These are phyloP conservation scores for Alnus rubra DNA, from an alignment of 306 rosid species.

Conservation along the genomic window DNA sequence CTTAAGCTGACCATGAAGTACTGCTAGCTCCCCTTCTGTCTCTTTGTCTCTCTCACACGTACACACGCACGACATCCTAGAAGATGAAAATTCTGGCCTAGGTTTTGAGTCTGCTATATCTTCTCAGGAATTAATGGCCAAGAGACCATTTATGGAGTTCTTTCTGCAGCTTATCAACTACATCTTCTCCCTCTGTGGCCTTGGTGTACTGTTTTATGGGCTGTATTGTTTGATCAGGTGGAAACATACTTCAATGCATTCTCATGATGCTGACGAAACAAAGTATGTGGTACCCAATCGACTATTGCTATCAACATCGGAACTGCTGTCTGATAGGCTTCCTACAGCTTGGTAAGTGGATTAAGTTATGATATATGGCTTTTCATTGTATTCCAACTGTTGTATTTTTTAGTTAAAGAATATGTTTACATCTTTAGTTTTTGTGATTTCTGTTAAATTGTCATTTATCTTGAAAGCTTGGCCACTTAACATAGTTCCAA, in stretches of 20 bases:
- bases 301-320: background rate
- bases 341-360: constrained; percentile 21
- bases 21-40: background rate
- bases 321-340: background rate
- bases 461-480: no score
- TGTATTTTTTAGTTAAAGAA: background rate
- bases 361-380: background rate
- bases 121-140: constrained; percentile 11
- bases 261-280: background rate
- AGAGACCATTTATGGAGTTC: constrained; percentile 29
- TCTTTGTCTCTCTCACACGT: background rate
- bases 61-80: background rate
- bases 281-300: background rate
- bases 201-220: constrained; percentile 26
- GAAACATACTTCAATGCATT: constrained; percentile 11
- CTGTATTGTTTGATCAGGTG: constrained; percentile 18
- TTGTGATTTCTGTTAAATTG: no score
- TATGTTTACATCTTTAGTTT: background rate
- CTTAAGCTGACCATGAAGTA: no score
- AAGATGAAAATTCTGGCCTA: background rate
- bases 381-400: no score
- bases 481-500: no score
- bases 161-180: constrained; percentile 29
- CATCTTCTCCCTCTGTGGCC: constrained; percentile 20
- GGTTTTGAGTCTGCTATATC: background rate